A percentile compares a stretch with the other conserved stretches of the same genome.
These are phyloP conservation scores for Cystobasidium tubakii DNA, from an alignment of 768 basidiomycete genomes.

Conservation along the genomic window DNA sequence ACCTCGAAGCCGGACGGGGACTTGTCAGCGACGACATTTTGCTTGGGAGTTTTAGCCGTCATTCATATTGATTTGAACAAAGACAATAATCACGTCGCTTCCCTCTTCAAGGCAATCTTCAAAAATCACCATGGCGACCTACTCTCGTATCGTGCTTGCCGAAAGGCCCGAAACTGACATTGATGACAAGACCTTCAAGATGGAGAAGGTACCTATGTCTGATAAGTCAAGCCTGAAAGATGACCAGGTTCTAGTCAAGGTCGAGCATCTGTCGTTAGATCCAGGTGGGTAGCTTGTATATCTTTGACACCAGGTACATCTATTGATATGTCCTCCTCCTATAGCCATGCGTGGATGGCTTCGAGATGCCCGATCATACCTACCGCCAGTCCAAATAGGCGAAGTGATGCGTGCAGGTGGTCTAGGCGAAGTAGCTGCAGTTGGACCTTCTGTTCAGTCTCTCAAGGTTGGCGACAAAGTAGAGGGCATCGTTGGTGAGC, in stretches of 20 bases:
- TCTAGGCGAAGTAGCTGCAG: conserved; percentile 56
- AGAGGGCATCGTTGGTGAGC: conserved; percentile 49
- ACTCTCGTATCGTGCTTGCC: conserved; percentile 59
- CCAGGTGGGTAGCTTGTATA: conserved; percentile 53
- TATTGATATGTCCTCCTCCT: neutral
- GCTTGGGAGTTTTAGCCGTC: neutral
- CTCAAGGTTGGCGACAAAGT: conserved; percentile 68
- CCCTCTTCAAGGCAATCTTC: neutral
- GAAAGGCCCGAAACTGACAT: conserved; percentile 67
- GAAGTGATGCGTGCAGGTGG: conserved; percentile 52
- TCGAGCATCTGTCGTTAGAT: conserved; percentile 73
- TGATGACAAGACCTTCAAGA: conserved; percentile 47
- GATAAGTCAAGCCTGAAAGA: conserved; percentile 49
- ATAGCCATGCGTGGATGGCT: conserved; percentile 55
- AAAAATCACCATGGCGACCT: conserved; percentile 4
- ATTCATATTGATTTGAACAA: too few species aligned
- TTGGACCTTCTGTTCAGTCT: conserved; percentile 55
- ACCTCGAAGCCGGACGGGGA: neutral
- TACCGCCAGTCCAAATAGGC: conserved; percentile 64
- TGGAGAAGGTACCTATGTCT: conserved; percentile 46
- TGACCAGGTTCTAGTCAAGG: conserved; percentile 62
- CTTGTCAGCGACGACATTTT: neutral
- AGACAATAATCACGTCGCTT: too few species aligned
- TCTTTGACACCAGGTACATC: neutral
- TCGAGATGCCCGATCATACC: conserved; percentile 64